Evolutionary conservation across 1,284 basidiomycete species (phyloP).

Genomic region (Ustilago crameri): DNA sequence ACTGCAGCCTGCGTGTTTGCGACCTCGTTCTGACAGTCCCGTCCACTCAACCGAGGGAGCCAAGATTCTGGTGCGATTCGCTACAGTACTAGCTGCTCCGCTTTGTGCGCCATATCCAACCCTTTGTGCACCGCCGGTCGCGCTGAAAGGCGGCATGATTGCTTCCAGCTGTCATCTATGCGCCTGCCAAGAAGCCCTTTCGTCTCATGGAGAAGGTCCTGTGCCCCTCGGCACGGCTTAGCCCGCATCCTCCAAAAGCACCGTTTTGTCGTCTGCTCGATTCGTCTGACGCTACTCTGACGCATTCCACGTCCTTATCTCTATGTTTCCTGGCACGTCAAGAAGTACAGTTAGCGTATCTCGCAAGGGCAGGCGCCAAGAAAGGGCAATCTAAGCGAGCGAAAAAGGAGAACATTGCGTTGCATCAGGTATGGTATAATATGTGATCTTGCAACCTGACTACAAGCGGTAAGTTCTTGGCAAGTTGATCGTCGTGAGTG

Average conservation of each 20-base stretch:
- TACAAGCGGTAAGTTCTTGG: no score
- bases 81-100: not conserved
- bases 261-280: not conserved
- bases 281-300: constrained; percentile 6
- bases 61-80: constrained; percentile 3
- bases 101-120: not conserved
- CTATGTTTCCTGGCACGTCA: no score
- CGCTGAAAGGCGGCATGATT: no score
- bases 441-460: not conserved
- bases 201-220: not conserved
- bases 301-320: constrained; percentile 1
- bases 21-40: not conserved
- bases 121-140: no score
- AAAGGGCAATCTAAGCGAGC: not conserved
- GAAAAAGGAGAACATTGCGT: not conserved
- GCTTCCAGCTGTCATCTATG: not conserved
- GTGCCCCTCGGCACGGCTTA: not conserved
- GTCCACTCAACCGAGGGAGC: constrained; percentile 14
- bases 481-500: not conserved
- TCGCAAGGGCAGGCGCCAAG: constrained; percentile 3
- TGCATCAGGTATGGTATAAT: not conserved
- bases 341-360: no score
- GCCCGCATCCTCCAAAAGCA: no score
- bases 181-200: constrained; percentile 9
- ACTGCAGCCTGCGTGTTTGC: constrained; percentile 2